Evolutionary conservation across 164 flowering plant species (phyloP).

Genomic region (Piper betle): DNA sequence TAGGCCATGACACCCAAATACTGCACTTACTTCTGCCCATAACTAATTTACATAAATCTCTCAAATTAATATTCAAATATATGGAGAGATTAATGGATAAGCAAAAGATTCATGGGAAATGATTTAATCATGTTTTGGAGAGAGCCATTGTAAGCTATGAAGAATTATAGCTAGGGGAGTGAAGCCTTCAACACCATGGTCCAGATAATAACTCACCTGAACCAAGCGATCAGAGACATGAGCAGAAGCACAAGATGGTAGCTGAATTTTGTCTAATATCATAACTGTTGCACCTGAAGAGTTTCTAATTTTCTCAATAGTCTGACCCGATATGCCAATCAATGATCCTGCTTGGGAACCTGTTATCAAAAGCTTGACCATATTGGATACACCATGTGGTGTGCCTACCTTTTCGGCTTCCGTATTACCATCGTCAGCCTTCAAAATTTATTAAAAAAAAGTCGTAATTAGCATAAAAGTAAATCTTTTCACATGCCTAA

Average conservation of each 20-base stretch:
- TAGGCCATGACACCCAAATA: too few relatives aligned
- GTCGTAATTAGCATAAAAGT: not conserved
- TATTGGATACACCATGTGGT: conserved; percentile 57
- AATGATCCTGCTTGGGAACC: conserved; percentile 92
- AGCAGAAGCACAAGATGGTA: conserved; percentile 87
- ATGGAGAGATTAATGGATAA: too few relatives aligned
- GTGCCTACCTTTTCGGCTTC: conserved; percentile 32
- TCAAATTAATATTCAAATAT: too few relatives aligned
- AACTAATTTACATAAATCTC: too few relatives aligned
- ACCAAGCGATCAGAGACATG: conserved; percentile 85
- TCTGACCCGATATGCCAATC: conserved; percentile 81
- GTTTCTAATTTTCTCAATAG: conserved; percentile 62
- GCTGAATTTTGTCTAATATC: conserved; percentile 59
- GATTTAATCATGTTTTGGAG: not conserved
- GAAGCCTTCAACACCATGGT: not conserved
- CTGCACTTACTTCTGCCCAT: too few relatives aligned
- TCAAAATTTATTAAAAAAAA: conserved; percentile 2
- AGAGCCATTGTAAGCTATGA: not conserved
- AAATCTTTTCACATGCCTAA: not conserved
- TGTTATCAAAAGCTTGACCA: conserved; percentile 75
- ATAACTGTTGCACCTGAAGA: conserved; percentile 62
- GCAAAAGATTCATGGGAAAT: not conserved
- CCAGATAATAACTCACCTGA: conserved; percentile 32
- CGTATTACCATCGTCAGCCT: conserved; percentile 39
- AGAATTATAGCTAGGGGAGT: not conserved